Evolutionary conservation across 345 rosid species (phyloP), one percentile per base, ranked within the genome.

Genomic region (Salix dunnii): DNA sequence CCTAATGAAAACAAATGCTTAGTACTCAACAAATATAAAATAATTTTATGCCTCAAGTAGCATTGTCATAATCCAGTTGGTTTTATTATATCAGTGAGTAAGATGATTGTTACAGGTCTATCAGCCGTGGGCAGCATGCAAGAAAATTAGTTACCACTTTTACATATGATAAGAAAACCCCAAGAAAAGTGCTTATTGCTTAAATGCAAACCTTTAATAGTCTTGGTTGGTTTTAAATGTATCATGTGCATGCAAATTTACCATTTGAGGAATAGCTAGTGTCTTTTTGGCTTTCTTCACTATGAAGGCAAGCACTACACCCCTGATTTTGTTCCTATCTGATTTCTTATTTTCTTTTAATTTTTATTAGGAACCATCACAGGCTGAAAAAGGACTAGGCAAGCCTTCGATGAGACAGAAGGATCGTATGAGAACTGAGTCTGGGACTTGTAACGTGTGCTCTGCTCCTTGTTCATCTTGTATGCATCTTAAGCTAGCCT

Each of bases 391-490:
- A 82, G 83, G 65, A 80, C 79, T 71, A 75, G 82, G 75, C 58
- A 81, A 85, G 66, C 77, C 10, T 83, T 87, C 80, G 82, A 82
- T 81, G 88, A 85, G 81, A 84, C 88, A 73, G 78, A 86, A 81
- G 73, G 85, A 75, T 85, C 79, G 33, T 68, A 68, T 79, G 40
- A 80, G 79, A 78, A 78, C 73, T 76, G 92, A 93, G 79, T 92
- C 94, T 76, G 97, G 98, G 81, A 93, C 89, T 74, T 89, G 94
- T 79, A 90, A 88, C 82, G 90, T 88, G 73, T 91, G 92, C 82
- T 92, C 86, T 48, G 88, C 98, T 78, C 91, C 96, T 81, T 89
- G 97, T 85, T 91, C 93, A 70, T 94, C 94, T 60, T 92, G 97
- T 78, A 89, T 85, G 91, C 97, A 91, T 79, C 88, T 79, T 73